Conservation (phyloP, 1,284 basidiomycete genomes). For the Leccinum solheimii region DNA sequence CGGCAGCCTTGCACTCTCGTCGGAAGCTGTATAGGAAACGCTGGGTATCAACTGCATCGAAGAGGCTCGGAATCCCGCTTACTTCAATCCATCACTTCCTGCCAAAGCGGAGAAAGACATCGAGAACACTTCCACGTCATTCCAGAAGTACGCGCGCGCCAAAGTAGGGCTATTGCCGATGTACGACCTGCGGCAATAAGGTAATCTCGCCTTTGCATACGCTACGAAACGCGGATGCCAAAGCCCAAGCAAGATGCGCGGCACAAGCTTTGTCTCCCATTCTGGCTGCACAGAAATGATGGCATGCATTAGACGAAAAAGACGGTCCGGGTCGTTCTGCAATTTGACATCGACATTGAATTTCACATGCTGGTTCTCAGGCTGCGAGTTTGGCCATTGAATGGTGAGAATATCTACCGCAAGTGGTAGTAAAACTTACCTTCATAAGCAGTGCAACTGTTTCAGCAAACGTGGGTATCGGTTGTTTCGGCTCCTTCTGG, state of each 20-base stretch:
- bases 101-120: slow-evolving; percentile 79
- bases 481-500: slow-evolving; percentile 75
- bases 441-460: slow-evolving; percentile 81
- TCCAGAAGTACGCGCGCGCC: slow-evolving; percentile 90
- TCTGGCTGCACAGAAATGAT: slow-evolving; percentile 69
- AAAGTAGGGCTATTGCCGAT: slow-evolving; percentile 74
- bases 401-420: slow-evolving; percentile 8
- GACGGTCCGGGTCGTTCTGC: slow-evolving; percentile 84
- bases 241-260: slow-evolving; percentile 85
- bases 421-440: slow-evolving; percentile 40
- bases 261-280: slow-evolving; percentile 83
- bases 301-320: slow-evolving; percentile 85
- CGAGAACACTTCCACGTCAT: slow-evolving; percentile 85
- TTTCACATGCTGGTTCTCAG: slow-evolving; percentile 81
- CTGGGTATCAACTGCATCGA: slow-evolving; percentile 1
- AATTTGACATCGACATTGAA: slow-evolving; percentile 96
- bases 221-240: slow-evolving; percentile 93
- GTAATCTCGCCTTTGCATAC: slow-evolving; percentile 74
- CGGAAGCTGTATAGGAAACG: slow-evolving; percentile 61
- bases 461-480: slow-evolving; percentile 87
- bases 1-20: slow-evolving; percentile 72
- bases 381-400: slow-evolving; percentile 42
- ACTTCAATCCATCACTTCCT: slow-evolving; percentile 69
- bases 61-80: slow-evolving; percentile 33
- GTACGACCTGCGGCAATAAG: slow-evolving; percentile 83